Base-by-base conservation (phyloP, 2,329 filamentous ascomycete genomes). In the Proliferodiscus dingleyae region DNA sequence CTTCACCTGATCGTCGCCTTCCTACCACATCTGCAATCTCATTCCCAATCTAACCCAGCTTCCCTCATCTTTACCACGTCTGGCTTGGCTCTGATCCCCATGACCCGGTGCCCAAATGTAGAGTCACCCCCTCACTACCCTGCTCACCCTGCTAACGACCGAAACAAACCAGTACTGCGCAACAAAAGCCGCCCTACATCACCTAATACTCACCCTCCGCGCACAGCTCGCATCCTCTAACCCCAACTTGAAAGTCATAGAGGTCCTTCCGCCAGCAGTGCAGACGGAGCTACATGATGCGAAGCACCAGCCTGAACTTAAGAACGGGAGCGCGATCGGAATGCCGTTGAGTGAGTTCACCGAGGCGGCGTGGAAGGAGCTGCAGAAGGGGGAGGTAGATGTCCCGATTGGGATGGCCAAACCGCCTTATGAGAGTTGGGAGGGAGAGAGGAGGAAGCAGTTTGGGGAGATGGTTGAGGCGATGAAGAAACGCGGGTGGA, bases 311-410 rank as follows among this genome's bases (percentile, higher is more conserved):
- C 54, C 71, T 46, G 71, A 71, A 29, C 45, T 67, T 19, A 64
- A 71, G 16, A 56, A 61, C 11, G 71, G 72, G 5, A 61, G 64
- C 2, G 53, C 59, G 7, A 47, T 77, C 6, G 74, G 72, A 4
- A 77, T 78, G 69, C 71, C 73, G 3, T 47, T 76, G 18, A 56
- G 55, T 3, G 57, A 65, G 3, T 78, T 72, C 49, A 66, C 63
- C 0, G 64, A 72, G 1, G 58, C 64, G 23, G 64, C 50, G 6
- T 60, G 51, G 50, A 41, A 22, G 28, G 57, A 54, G 1, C 34
- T 58, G 38, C 29, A 23, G 28, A 33, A 33, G 7, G 57, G 52
- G 10, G 42, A 51, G 33, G 49, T 47, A n/a, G 46, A 51, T 36
- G 43, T 59, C 28, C 44, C 56, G 4, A 50, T 58, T 2, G 55